Conservation (phyloP, 768 basidiomycete species). For the Termitomyces sp. region DNA sequence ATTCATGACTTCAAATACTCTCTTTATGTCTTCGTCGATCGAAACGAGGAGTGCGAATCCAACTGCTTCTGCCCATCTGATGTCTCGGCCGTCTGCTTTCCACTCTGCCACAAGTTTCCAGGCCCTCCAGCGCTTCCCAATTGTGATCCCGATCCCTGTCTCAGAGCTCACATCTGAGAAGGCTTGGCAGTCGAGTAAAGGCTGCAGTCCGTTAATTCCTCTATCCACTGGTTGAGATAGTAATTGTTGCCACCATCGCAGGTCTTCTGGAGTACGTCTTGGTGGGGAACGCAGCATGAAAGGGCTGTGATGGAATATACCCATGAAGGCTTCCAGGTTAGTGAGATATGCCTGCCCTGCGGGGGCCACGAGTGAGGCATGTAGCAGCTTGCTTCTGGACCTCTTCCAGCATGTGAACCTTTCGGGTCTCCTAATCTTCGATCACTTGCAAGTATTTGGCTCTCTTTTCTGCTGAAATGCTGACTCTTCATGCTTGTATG, state of each 20-base stretch:
- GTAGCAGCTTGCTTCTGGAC: not conserved
- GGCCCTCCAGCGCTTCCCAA: slow-evolving; percentile 22
- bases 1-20: too few species aligned
- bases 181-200: slow-evolving; percentile 18
- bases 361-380: not conserved
- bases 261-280: slow-evolving; percentile 12
- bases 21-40: not conserved
- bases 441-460: not conserved
- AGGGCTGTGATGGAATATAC: slow-evolving; percentile 19
- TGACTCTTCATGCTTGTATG: too few species aligned
- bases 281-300: slow-evolving; percentile 21
- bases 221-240: slow-evolving; percentile 11
- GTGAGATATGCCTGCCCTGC: not conserved
- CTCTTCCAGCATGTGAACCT: not conserved
- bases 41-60: slow-evolving; percentile 24
- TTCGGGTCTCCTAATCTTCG: fast-evolving
- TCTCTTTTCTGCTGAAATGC: too few species aligned
- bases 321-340: slow-evolving; percentile 30
- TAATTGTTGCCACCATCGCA: slow-evolving; percentile 28
- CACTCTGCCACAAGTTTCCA: slow-evolving; percentile 17
- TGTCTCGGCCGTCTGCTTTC: slow-evolving; percentile 26
- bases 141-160: slow-evolving; percentile 28
- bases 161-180: slow-evolving; percentile 38
- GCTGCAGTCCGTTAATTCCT: slow-evolving; percentile 21
- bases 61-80: slow-evolving; percentile 40